Percentiles rank a stretch among this genome's conserved stretches.
phyloP scores from a whole-genome alignment of 2,329 filamentous ascomycete genomes.

The Penicillium sp. region DNA sequence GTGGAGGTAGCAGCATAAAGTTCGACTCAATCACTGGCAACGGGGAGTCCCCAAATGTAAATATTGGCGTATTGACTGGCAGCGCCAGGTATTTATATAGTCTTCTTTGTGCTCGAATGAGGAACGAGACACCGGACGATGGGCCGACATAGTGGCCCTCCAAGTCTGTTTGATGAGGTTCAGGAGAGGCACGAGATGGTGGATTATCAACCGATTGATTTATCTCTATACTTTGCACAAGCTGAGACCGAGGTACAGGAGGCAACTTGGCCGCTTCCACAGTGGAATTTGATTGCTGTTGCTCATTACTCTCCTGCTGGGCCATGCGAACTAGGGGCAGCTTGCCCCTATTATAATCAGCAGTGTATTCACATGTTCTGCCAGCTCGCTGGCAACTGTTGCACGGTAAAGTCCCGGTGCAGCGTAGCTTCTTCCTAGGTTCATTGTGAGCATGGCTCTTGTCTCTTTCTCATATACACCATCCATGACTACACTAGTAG shows the following conservation, averaged over 20 bases:
- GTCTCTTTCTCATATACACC: background rate
- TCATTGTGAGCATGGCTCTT: constrained; percentile 9
- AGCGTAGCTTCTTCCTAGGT: constrained; percentile 31
- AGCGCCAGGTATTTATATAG: constrained; percentile 22
- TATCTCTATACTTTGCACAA: constrained; percentile 11
- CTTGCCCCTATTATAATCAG: constrained; percentile 47
- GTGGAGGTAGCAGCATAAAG: background rate
- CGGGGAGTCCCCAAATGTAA: constrained; percentile 39
- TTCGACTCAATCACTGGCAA: background rate
- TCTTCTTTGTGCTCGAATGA: constrained; percentile 49
- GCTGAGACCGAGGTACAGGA: background rate
- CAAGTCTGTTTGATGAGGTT: constrained; percentile 1
- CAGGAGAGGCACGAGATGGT: constrained; percentile 2
- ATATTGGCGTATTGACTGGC: constrained; percentile 44
- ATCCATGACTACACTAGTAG: background rate
- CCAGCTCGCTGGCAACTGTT: constrained; percentile 29
- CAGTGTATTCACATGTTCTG: constrained; percentile 46
- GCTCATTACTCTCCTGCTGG: background rate
- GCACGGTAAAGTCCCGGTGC: constrained; percentile 40
- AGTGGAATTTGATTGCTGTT: background rate
- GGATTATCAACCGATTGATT: constrained; percentile 13
- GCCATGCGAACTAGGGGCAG: constrained; percentile 34
- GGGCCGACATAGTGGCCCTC: constrained; percentile 46
- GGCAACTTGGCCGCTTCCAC: background rate
- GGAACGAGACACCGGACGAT: constrained; percentile 47